Conservation (phyloP, 2,329 filamentous ascomycete genomes). For the Fusarium keratoplasticum region DNA sequence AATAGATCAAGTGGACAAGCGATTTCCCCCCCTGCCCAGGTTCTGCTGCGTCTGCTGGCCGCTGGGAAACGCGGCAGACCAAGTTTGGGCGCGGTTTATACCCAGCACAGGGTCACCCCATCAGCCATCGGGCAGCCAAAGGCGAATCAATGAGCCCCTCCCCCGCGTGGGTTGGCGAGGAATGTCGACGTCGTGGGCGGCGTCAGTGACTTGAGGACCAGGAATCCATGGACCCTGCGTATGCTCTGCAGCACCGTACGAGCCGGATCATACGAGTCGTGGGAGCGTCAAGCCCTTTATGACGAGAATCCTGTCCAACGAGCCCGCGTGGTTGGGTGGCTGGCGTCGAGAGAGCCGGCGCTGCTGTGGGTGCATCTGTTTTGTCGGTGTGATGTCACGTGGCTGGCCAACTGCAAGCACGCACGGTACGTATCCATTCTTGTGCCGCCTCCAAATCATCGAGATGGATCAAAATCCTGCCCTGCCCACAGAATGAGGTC, state of each 20-base stretch:
- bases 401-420: conserved; percentile 21
- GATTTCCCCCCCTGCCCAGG: background rate
- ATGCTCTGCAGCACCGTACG: conserved; percentile 27
- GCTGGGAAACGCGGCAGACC: conserved; percentile 42
- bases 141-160: conserved; percentile 42
- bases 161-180: conserved; percentile 42
- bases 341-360: conserved; percentile 20
- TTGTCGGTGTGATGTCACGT: conserved; percentile 47
- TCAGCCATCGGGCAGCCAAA: conserved; percentile 38
- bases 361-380: conserved; percentile 28
- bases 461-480: background rate
- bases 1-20: conserved; percentile 21
- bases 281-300: background rate
- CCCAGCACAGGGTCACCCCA: conserved; percentile 35
- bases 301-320: conserved; percentile 25
- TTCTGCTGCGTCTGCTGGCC: conserved; percentile 28
- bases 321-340: conserved; percentile 31
- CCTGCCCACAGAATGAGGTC: conserved; percentile 2
- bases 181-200: conserved; percentile 31
- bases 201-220: conserved; percentile 28
- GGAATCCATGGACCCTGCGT: conserved; percentile 30
- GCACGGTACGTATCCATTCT: conserved; percentile 16
- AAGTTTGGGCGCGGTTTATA: conserved; percentile 40
- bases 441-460: background rate
- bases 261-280: conserved; percentile 36